Conservation (phyloP, 176 grass and related monocot species). For the Chloris gayana region DNA sequence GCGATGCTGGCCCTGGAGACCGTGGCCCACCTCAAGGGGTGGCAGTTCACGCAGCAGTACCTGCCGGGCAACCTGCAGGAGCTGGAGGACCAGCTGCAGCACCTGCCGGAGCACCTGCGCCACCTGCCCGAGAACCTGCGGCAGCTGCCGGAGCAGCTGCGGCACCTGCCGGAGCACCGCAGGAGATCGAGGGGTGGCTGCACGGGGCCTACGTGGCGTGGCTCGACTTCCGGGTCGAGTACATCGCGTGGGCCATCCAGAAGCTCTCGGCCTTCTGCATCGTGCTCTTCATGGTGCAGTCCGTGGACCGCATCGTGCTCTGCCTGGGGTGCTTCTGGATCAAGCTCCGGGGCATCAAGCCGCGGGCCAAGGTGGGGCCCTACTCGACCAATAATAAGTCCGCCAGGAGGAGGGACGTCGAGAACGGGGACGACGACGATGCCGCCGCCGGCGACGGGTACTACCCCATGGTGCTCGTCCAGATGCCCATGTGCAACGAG, state of each 20-base stretch:
- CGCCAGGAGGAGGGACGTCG: constrained; percentile 26
- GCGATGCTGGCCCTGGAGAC: constrained; percentile 71
- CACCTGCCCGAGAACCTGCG: constrained; percentile 51
- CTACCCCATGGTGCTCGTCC: constrained; percentile 88
- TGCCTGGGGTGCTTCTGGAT: constrained; percentile 96
- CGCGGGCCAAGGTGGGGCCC: constrained; percentile 11
- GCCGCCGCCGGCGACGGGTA: constrained; percentile 34
- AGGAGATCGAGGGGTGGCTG: constrained; percentile 79
- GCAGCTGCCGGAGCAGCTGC: constrained; percentile 55
- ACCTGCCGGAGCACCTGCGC: constrained; percentile 62
- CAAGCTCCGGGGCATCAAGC: constrained; percentile 79
- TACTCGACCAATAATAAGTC: not conserved
- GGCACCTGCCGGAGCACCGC: constrained; percentile 63
- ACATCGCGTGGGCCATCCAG: constrained; percentile 85
- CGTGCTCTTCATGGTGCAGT: constrained; percentile 93
- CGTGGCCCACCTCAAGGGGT: constrained; percentile 73
- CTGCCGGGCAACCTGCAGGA: constrained; percentile 49
- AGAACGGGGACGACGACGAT: constrained; percentile 23
- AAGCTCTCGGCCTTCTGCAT: constrained; percentile 75
- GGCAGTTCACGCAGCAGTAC: constrained; percentile 60
- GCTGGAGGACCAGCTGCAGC: constrained; percentile 63
- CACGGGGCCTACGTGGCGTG: constrained; percentile 78
- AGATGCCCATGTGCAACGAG: constrained; percentile 99
- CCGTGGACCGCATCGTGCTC: constrained; percentile 73
- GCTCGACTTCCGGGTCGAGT: constrained; percentile 75